Evolutionary conservation across 148 eudicot species (phyloP).

Genomic region (Arbutus unedo): DNA sequence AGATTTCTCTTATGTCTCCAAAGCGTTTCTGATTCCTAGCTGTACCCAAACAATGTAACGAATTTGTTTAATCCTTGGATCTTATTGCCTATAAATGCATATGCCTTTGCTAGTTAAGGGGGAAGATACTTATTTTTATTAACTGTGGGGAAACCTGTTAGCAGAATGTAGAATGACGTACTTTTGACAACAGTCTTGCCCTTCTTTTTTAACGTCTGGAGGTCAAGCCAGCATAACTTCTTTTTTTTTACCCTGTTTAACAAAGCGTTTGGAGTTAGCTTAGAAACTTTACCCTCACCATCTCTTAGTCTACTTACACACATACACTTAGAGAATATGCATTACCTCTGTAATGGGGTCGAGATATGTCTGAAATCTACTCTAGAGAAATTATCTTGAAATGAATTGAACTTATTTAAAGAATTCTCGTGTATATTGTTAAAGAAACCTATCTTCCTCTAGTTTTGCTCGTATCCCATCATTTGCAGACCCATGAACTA

Average conservation of each 20-base stretch:
- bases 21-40: neutral
- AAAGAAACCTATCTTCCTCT: neutral
- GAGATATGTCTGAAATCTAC: neutral
- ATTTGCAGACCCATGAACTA: neutral
- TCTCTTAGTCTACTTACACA: neutral
- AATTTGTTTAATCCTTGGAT: neutral
- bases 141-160: neutral
- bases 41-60: neutral
- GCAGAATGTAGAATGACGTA: neutral
- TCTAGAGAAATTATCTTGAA: neutral
- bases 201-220: neutral
- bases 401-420: neutral
- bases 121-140: neutral
- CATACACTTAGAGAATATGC: neutral
- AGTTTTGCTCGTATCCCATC: neutral
- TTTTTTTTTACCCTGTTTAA: neutral
- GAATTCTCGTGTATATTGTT: neutral
- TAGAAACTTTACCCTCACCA: neutral
- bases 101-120: neutral
- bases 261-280: neutral
- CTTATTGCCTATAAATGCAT: neutral
- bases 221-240: neutral
- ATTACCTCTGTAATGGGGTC: neutral
- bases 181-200: neutral
- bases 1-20: neutral